A percentile compares a stretch with the other conserved stretches of the same genome.
phyloP scores from a whole-genome alignment of 2,329 filamentous ascomycete species.

The Hymenotorrendiella dingleyae region DNA sequence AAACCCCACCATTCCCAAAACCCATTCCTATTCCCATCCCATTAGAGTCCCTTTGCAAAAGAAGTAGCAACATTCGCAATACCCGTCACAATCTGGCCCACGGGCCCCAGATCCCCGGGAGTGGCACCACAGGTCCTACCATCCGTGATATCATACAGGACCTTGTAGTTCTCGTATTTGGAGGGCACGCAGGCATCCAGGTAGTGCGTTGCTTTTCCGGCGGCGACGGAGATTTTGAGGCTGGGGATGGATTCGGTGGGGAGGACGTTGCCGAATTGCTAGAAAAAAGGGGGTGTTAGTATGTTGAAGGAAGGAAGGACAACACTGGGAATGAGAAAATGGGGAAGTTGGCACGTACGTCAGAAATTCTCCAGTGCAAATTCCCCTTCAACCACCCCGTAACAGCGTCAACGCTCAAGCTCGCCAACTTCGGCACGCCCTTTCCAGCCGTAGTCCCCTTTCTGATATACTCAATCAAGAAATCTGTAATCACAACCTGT shows the following conservation, averaged over 20 bases:
- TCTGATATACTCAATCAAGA: conserved; percentile 8
- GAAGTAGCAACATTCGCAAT: too few species aligned
- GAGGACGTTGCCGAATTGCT: conserved; percentile 5
- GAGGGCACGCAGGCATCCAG: conserved; percentile 9
- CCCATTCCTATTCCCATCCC: too few species aligned
- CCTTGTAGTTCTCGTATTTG: conserved; percentile 11
- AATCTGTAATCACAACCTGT: conserved; percentile 12
- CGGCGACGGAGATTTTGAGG: conserved; percentile 12
- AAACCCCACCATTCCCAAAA: too few species aligned
- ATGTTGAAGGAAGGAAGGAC: not conserved
- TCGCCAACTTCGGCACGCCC: conserved; percentile 5
- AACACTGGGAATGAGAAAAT: not conserved
- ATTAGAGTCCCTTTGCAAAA: too few species aligned
- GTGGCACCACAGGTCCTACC: conserved; percentile 10
- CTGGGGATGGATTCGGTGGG: conserved; percentile 8
- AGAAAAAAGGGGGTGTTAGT: too few species aligned
- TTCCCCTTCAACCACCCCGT: conserved; percentile 9
- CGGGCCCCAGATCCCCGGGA: conserved; percentile 10
- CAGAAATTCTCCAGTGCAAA: conserved; percentile 13
- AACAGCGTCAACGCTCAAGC: conserved; percentile 7
- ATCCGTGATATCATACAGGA: conserved; percentile 11
- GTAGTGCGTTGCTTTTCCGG: conserved; percentile 10
- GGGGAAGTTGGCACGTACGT: too few species aligned
- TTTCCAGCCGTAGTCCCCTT: conserved; percentile 3
- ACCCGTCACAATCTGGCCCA: too few species aligned